Base-by-base conservation (phyloP, 306 rosid genomes). In the peach (Prunus persica) region DNA sequence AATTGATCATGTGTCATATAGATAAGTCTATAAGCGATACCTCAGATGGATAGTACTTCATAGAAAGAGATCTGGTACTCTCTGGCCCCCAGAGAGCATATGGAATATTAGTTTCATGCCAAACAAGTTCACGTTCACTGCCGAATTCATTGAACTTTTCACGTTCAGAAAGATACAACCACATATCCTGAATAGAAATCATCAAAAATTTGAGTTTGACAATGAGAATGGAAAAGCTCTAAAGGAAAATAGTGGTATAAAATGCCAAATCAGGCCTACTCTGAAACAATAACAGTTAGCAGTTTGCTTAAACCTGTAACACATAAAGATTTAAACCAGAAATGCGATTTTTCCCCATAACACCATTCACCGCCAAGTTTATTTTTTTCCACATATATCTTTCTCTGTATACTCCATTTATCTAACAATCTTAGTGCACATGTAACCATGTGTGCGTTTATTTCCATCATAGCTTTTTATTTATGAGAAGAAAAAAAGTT, bases 31-130 rank as follows among this genome's bases (percentile, higher is more conserved):
- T 11, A 34, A 82, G 76, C 32, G 22, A 77, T 88, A 91, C 97
- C 99, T 92, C 91, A 22, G 99, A 87, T 2, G 91, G 96, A 65
- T 69, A 73, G 80, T 88, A 92, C 76, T 87, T 91, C 80, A 87
- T 63, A 50, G 93, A 80, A 68, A 86, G 86, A 69, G 87, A 67
- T 76, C 97, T 81, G 52, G 90, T 85, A 85, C 91, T 82, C 78
- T 84, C 89, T 27, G 87, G 86, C 52, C 88, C 96, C 95, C 96
- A 95, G 24, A 81, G 82, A 1, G 97, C 93, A 80, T 88, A 95
- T 0, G 97, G 99, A 63, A 95, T 89, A 76, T 89, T 87, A 70
- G 89, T 87, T 84, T 95, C 97, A 51, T 95, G 99, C 97, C 99
- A 95, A n/a, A 87, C 65, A 78, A 95, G 96, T 52, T 93, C 90